Percentiles rank a stretch among this genome's conserved stretches.
Conservation (phyloP, 768 basidiomycete genomes). For the Pholiota molesta region DNA sequence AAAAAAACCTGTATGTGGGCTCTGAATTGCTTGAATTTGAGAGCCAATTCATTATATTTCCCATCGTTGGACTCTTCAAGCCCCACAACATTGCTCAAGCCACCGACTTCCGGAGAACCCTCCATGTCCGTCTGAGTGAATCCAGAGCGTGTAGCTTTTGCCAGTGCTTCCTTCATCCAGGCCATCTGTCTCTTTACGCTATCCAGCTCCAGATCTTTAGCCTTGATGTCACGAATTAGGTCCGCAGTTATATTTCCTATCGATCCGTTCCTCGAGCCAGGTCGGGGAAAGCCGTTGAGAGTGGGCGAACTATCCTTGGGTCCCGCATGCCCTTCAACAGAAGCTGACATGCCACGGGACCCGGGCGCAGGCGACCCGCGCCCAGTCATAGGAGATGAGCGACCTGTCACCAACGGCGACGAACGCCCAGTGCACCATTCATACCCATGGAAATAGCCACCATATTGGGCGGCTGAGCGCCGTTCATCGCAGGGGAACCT, state of each 20-base stretch:
- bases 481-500: conserved; percentile 54
- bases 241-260: conserved; percentile 76
- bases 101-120: conserved; percentile 41
- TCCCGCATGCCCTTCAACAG: conserved; percentile 43
- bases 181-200: conserved; percentile 71
- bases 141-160: conserved; percentile 75
- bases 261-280: conserved; percentile 49
- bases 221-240: conserved; percentile 76
- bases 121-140: conserved; percentile 67
- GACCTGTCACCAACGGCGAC: conserved; percentile 37
- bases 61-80: conserved; percentile 47
- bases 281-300: conserved; percentile 50
- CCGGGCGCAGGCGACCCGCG: conserved; percentile 44
- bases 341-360: conserved; percentile 1
- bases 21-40: conserved; percentile 87
- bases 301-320: conserved; percentile 45
- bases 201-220: conserved; percentile 83
- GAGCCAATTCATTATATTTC: conserved; percentile 67
- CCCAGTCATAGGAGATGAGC: conserved; percentile 36
- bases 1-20: conserved; percentile 79
- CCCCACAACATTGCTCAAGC: conserved; percentile 23
- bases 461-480: conserved; percentile 52
- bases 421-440: conserved; percentile 45
- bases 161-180: conserved; percentile 86
- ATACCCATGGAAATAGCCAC: conserved; percentile 55